Evolutionary conservation across 2,329 filamentous ascomycete genomes (phyloP).

Genomic region (Coccinonectria pachysandricola): DNA sequence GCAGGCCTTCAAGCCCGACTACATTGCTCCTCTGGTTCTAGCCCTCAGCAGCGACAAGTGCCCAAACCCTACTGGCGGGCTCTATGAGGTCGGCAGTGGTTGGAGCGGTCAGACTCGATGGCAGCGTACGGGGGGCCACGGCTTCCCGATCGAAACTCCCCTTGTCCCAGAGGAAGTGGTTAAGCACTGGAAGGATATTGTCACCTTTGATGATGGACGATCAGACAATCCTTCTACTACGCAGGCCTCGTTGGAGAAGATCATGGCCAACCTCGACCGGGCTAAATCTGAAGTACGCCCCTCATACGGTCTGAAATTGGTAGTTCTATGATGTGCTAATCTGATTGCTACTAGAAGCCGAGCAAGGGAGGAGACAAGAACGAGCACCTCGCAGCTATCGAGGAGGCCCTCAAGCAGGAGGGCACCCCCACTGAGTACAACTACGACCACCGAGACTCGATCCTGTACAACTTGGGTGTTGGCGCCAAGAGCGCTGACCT

Average conservation of each 20-base stretch:
- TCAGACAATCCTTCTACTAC: constrained; percentile 77
- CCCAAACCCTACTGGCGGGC: constrained; percentile 71
- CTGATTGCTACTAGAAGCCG: too few species aligned
- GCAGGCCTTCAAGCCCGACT: constrained; percentile 98
- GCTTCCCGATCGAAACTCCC: constrained; percentile 78
- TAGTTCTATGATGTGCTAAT: too few species aligned
- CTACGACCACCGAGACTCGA: constrained; percentile 78
- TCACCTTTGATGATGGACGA: constrained; percentile 79
- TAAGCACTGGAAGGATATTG: constrained; percentile 66
- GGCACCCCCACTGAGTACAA: constrained; percentile 63
- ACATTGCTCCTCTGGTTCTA: constrained; percentile 87
- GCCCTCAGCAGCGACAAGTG: constrained; percentile 78
- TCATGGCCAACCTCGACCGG: constrained; percentile 70
- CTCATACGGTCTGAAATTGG: constrained; percentile 3
- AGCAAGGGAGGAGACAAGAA: too few species aligned
- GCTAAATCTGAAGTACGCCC: constrained; percentile 50
- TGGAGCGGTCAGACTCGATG: constrained; percentile 90
- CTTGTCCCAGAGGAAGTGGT: constrained; percentile 78
- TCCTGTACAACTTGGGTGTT: constrained; percentile 91
- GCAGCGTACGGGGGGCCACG: constrained; percentile 83
- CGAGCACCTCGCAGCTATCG: constrained; percentile 67
- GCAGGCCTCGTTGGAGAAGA: constrained; percentile 66
- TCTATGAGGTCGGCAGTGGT: constrained; percentile 92
- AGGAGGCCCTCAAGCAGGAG: constrained; percentile 62
- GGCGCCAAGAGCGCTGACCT: constrained; percentile 87